Base-by-base conservation (phyloP, 495 filamentous ascomycete species). In the Daldinia childiae region DNA sequence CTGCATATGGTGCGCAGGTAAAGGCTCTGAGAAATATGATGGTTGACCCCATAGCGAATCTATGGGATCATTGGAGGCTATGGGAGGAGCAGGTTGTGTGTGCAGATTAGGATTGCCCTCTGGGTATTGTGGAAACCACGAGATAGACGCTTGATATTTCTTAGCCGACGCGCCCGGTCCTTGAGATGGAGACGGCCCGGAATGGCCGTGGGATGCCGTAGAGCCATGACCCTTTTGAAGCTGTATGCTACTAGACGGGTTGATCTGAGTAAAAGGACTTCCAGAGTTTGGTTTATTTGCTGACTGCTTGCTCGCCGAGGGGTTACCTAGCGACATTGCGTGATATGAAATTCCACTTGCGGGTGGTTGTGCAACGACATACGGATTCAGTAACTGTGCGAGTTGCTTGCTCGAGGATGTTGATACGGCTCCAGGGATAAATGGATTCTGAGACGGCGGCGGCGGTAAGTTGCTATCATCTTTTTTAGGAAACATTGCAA, bases 181-280 rank as follows among this genome's bases (percentile, higher is more conserved):
- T 8, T 43, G 32, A 21, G 48, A 24, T 17, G 29, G 32, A 21
- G 48, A 24, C 12, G 29, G 6, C 15, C 3, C 12, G 1, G 54
- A 21, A 50, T 29, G 29, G 27, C 8, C 14, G 15, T 27, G 2
- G 12, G 45, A 60, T 12, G 17, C 11, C n/a, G 29, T 29, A 32
- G 29, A 19, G 4, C 4, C 14, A 32, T 39, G 11, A 7, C 8
- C 6, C 12, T 26, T 27, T 38, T 64, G 4, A 12, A 26, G 21
- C n/a, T 26, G 32, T 30, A 43, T 7, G 39, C 12, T 30, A 11
- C 7, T 41, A 3, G 62, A 55, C 3, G 60, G 8, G 17, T 71
- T 50, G n/a, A 57, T 62, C 12, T 50, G 61, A 21, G 59, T 60
- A 8, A 19, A 55, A 17, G 11, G 30, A 24, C 59, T 54, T 19